Percentiles rank a stretch among this genome's conserved stretches.
Evolutionary conservation across 179 eudicot genomes (phyloP).

Genomic region (Camellia oleifera): DNA sequence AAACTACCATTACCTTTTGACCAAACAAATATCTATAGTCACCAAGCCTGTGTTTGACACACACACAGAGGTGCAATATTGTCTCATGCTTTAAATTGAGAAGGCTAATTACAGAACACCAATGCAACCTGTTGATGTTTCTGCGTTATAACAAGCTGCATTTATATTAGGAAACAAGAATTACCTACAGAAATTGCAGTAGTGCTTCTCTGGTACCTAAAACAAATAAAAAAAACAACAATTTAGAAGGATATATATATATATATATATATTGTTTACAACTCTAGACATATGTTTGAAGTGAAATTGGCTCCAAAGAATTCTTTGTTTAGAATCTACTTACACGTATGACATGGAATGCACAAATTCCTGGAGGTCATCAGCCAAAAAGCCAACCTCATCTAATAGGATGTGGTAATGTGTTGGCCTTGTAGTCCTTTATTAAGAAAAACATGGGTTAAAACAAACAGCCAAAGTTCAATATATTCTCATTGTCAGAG

Average conservation of each 20-base stretch:
- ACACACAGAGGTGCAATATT: not conserved
- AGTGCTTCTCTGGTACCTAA: slow-evolving; percentile 71
- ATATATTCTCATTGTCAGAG: not conserved
- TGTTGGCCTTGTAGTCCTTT: slow-evolving; percentile 79
- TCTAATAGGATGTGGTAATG: slow-evolving; percentile 57
- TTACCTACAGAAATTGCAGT: slow-evolving; percentile 77
- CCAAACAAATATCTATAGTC: too few species aligned
- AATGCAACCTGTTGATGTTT: not conserved
- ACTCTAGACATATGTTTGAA: not conserved
- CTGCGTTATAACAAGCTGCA: not conserved
- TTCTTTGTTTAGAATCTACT: slow-evolving; percentile 20
- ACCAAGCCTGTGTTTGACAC: too few species aligned
- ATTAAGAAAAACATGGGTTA: not conserved
- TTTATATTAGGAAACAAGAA: not conserved
- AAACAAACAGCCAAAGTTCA: not conserved
- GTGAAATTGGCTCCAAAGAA: not conserved
- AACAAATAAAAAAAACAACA: not conserved
- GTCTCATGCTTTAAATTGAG: not conserved
- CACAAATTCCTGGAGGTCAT: slow-evolving; percentile 59
- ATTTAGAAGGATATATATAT: not conserved
- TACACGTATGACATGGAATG: slow-evolving; percentile 68
- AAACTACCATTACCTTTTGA: not conserved
- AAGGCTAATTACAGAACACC: not conserved
- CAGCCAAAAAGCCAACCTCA: slow-evolving; percentile 53
- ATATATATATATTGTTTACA: too few species aligned